phyloP scores from a whole-genome alignment of 2,329 filamentous ascomycete genomes.

The Ophiostoma ips region DNA sequence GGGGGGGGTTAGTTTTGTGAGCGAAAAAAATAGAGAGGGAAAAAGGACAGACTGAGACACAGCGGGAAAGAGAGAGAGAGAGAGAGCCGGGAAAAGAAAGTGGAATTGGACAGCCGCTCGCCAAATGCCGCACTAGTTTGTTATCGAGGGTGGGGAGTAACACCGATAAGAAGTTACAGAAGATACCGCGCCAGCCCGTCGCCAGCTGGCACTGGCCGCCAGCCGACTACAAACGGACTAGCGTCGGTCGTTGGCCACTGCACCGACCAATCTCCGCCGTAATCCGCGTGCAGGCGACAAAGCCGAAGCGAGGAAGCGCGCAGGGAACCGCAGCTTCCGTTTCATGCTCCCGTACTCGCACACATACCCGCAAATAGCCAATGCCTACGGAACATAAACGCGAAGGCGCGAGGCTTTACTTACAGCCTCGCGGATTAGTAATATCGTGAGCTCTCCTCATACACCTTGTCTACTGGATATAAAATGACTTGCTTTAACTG shows the following conservation, averaged over 20 bases:
- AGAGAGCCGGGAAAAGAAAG: background rate
- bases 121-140: constrained; percentile 1
- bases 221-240: background rate
- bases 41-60: background rate
- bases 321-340: background rate
- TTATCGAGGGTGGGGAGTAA: too few relatives aligned
- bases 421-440: too few relatives aligned
- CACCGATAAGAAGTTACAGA: constrained; percentile 7
- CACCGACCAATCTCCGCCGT: constrained; percentile 14
- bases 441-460: background rate
- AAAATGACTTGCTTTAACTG: too few relatives aligned
- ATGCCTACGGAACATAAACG: too few relatives aligned
- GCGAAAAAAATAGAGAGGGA: constrained; percentile 2
- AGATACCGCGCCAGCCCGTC: background rate
- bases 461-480: background rate
- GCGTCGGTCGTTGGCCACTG: constrained; percentile 8
- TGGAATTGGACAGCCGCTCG: background rate
- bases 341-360: background rate
- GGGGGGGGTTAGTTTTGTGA: constrained; percentile 2
- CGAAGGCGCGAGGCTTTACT: too few relatives aligned
- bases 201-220: constrained; percentile 1
- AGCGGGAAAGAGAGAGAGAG: too few relatives aligned
- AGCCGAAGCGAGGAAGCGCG: constrained; percentile 2
- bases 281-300: constrained; percentile 8
- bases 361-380: background rate